Conservation (phyloP, 176 grass and related monocot genomes). For the Secale cereale region DNA sequence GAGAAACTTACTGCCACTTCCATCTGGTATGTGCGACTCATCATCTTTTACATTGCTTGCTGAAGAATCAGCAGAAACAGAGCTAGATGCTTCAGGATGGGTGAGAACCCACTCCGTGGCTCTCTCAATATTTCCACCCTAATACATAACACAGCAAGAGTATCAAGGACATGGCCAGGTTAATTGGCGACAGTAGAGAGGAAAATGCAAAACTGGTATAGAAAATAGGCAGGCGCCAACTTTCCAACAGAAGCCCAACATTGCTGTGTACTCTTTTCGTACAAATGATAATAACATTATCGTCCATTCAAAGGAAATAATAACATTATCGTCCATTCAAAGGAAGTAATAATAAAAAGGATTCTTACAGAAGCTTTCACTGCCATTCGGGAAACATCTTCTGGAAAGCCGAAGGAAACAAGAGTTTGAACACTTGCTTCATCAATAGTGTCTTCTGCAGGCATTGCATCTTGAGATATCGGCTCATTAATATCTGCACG, state of each 20-base stretch:
- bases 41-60: slow-evolving; percentile 46
- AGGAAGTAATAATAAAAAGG: background rate
- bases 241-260: background rate
- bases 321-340: background rate
- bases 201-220: background rate
- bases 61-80: slow-evolving; percentile 53
- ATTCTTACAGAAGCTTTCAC: slow-evolving; percentile 89
- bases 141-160: slow-evolving; percentile 17
- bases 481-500: slow-evolving; percentile 90
- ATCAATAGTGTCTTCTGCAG: slow-evolving; percentile 56
- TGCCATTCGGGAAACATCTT: slow-evolving; percentile 81
- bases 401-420: slow-evolving; percentile 89
- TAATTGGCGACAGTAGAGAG: background rate
- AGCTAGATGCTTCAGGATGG: slow-evolving; percentile 60
- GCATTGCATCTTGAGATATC: slow-evolving; percentile 47
- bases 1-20: slow-evolving; percentile 79
- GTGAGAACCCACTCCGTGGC: slow-evolving; percentile 97
- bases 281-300: background rate
- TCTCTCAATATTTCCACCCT: slow-evolving; percentile 94
- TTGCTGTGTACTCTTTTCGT: background rate
- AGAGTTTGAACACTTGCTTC: slow-evolving; percentile 89
- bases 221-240: background rate
- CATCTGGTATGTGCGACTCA: slow-evolving; percentile 58
- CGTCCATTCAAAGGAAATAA: background rate
- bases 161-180: slow-evolving; percentile 13